Evolutionary conservation across 2,329 filamentous ascomycete species (phyloP).

Genomic region (Coniochaeta hoffmannii): DNA sequence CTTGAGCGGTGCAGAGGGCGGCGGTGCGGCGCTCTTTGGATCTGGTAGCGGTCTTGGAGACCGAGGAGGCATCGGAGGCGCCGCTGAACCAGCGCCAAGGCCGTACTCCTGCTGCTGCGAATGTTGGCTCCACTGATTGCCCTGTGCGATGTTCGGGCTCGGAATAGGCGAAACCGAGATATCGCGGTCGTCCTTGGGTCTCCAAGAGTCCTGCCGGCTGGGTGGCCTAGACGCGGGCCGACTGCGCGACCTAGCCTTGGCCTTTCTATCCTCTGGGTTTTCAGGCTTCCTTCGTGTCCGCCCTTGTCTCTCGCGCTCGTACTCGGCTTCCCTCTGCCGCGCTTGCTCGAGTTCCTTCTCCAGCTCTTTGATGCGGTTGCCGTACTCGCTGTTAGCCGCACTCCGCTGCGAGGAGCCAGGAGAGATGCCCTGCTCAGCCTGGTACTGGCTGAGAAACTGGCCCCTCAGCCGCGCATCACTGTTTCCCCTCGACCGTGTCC

Average conservation of each 20-base stretch:
- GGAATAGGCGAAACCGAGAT: neutral
- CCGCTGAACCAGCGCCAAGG: slow-evolving; percentile 13
- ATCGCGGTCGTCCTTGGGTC: slow-evolving; percentile 48
- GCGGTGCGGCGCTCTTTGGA: slow-evolving; percentile 20
- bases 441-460: slow-evolving; percentile 82
- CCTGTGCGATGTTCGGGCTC: slow-evolving; percentile 38
- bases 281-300: slow-evolving; percentile 26
- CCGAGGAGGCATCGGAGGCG: slow-evolving; percentile 17
- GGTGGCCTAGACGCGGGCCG: slow-evolving; percentile 32
- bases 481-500: slow-evolving; percentile 49
- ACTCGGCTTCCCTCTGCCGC: slow-evolving; percentile 55
- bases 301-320: slow-evolving; percentile 49
- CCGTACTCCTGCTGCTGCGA: slow-evolving; percentile 19
- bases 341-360: slow-evolving; percentile 63
- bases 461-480: slow-evolving; percentile 67
- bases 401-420: slow-evolving; percentile 23
- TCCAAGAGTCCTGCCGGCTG: slow-evolving; percentile 56
- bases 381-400: slow-evolving; percentile 41
- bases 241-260: slow-evolving; percentile 32
- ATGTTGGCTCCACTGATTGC: slow-evolving; percentile 24
- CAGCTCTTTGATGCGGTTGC: slow-evolving; percentile 67
- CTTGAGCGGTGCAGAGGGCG: slow-evolving; percentile 18
- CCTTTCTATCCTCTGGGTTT: slow-evolving; percentile 23
- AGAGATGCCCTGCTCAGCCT: slow-evolving; percentile 51
- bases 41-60: slow-evolving; percentile 34